Evolutionary conservation across 352 stramenopile genomes (phyloP), one percentile per base, ranked within the genome.

Genomic region (Pilasporangium apinafurcum): DNA sequence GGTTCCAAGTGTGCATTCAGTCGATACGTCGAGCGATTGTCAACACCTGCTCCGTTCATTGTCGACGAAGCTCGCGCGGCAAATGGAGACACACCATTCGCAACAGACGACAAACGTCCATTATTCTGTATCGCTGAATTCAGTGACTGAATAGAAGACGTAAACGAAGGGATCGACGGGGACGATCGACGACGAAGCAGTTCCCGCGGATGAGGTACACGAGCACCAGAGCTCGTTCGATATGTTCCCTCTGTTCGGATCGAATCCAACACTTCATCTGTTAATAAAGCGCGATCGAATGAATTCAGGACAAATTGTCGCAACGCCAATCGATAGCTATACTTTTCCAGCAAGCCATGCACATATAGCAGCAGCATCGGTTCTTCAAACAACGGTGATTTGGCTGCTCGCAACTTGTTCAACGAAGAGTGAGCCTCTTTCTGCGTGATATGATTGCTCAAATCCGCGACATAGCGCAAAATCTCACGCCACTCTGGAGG

Each of bases 361-460:
- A 87, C 77, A 44, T 86, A 87, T 27, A 95, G 64, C 41, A 88
- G 53, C 24, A 92, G 64, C 65, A 86, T 73, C 9, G 81, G 79
- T 25, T 92, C 78, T 53, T 95, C 79, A 47, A 95, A 95, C 21
- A 95, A 54, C 28, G 65, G 59, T 1, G 76, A 42, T 37, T 91
- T 85, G n/a, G 72, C 59, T 7, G 62, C 62, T 8, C 78, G 78
- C 27, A 95, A 44, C 49, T 89, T 90, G 69, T 90, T 91, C 10
- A 95, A 65, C 34, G 78, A 86, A 17, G 77, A 70, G 51, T 92
- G 80, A 2, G 83, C 83, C 48, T 95, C 83, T 53, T 95, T 95
- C 50, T 95, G 83, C 3, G 80, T 92, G 45, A 95, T 95, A 48
- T 92, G 82, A 59, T 92, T 92, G 48, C 83, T 95, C 49, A 95